Conservation (phyloP, 1,139 yeast species). For the Suhomyces kunorum region DNA sequence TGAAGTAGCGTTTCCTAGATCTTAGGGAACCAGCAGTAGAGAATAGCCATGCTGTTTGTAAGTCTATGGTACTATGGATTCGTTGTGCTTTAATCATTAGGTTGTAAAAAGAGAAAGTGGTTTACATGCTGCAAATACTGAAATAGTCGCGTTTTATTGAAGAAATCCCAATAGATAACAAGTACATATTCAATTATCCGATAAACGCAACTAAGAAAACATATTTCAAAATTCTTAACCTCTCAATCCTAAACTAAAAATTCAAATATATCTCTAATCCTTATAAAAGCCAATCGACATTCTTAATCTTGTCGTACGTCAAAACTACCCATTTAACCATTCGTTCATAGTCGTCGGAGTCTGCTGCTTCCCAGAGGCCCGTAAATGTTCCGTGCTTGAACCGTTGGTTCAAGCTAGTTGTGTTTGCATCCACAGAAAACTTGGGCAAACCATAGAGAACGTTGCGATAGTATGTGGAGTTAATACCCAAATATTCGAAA, state of each 20-base stretch:
- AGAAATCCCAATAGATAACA: too few species aligned
- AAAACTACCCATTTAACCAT: conserved; percentile 33
- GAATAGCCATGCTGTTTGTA: conserved; percentile 20
- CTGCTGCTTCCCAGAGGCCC: conserved; percentile 27
- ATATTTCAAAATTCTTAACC: too few species aligned
- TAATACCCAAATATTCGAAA: conserved; percentile 22
- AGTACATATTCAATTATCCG: too few species aligned
- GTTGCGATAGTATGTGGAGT: conserved; percentile 26
- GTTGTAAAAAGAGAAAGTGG: background rate
- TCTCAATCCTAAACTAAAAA: too few species aligned
- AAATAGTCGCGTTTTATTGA: too few species aligned
- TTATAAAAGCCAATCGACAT: conserved; percentile 14
- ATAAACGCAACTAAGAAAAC: too few species aligned
- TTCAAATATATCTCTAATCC: background rate
- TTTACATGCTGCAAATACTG: background rate
- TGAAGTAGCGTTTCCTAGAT: conserved; percentile 28
- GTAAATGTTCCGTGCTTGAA: conserved; percentile 26
- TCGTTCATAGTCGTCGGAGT: conserved; percentile 26
- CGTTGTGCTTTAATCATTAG: background rate
- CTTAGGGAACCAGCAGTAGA: conserved; percentile 49
- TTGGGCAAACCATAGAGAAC: conserved; percentile 27
- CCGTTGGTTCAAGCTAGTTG: conserved; percentile 12
- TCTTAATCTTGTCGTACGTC: conserved; percentile 30
- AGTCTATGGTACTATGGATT: background rate
- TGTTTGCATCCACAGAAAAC: conserved; percentile 13